These are phyloP conservation scores for Penicillium brevicompactum DNA, from an alignment of 2,329 filamentous ascomycete species.

Conservation along the genomic window DNA sequence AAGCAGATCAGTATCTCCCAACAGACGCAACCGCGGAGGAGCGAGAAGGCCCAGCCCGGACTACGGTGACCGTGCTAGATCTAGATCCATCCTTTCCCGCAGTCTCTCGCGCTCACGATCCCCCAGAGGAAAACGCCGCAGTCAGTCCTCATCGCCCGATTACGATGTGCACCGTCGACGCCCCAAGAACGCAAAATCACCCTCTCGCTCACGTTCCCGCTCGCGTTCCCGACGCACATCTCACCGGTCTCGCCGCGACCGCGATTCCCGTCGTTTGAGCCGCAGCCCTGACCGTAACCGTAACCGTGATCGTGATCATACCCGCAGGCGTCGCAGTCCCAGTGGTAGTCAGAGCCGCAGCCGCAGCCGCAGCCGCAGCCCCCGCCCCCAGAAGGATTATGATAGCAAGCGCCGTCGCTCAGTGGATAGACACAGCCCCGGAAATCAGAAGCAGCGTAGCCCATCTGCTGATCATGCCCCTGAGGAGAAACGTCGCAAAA, in stretches of 20 bases:
- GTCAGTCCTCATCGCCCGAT: constrained; percentile 38
- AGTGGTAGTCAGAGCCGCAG: constrained; percentile 33
- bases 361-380: constrained; percentile 32
- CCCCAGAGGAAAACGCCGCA: constrained; percentile 52
- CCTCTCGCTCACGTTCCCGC: constrained; percentile 37
- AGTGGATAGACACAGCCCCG: constrained; percentile 48
- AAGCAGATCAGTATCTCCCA: constrained; percentile 44
- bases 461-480: constrained; percentile 44
- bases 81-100: constrained; percentile 52
- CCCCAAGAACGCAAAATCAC: background rate
- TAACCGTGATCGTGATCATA: constrained; percentile 37
- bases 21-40: constrained; percentile 37
- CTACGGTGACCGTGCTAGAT: constrained; percentile 52
- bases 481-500: constrained; percentile 45
- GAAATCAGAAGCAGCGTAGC: constrained; percentile 44
- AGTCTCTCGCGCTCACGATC: constrained; percentile 58
- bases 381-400: constrained; percentile 33
- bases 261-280: constrained; percentile 35
- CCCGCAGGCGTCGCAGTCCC: constrained; percentile 8
- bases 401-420: constrained; percentile 45
- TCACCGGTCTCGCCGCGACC: constrained; percentile 41
- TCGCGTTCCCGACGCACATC: constrained; percentile 40
- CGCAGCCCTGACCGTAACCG: constrained; percentile 33
- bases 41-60: constrained; percentile 40
- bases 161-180: constrained; percentile 36